Base-by-base conservation (phyloP, 1,284 basidiomycete species). In the Malassezia globosa region DNA sequence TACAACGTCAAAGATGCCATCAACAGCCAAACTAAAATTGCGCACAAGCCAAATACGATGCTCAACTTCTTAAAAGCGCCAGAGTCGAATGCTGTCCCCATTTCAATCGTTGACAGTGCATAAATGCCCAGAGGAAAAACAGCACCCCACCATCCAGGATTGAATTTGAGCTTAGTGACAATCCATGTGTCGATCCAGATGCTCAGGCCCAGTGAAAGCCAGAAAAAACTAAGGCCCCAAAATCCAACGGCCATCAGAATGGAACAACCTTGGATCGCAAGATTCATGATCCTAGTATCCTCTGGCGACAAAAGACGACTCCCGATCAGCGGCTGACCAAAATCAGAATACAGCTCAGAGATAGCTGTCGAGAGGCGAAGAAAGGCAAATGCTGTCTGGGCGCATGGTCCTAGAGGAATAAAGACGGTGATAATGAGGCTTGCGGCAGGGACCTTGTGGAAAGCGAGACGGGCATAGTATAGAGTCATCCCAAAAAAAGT, bases 331-430 rank as follows among this genome's bases (percentile, higher is more conserved):
- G 53, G 39, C 16, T 45, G 40, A 18, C 52, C 48, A 8, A 54
- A 37, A 13, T 37, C 35, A 3, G 40, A 35, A 10, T 31, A n/a
- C 6, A 66, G 24, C 16, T 57, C 48, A 37, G 45, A 46, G 7
- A 63, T 42, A 1, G 55, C 47, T 2, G 47, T 49, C 2, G 61
- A 42, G 37, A 81, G 74, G 2, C 77, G 58, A 6, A 82, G 71
- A 29, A 82, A 69, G 0, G 78, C 79, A 64, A 77, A 82, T 0
- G 78, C 78, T 21, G 80, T 79, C 59, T 77, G 83, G 5, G 81
- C 82, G 42, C 79, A 75, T 0, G 76, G 76, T 8, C 77, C 77
- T 1, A 79, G 62, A 1, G 77, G 77, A 4, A 79, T 60, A 66
- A 85, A 84, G 6, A 79, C 74, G 2, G 80, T 80, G 33, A 82